phyloP scores from a whole-genome alignment of 306 rosid species.

The Coriaria nepalensis region DNA sequence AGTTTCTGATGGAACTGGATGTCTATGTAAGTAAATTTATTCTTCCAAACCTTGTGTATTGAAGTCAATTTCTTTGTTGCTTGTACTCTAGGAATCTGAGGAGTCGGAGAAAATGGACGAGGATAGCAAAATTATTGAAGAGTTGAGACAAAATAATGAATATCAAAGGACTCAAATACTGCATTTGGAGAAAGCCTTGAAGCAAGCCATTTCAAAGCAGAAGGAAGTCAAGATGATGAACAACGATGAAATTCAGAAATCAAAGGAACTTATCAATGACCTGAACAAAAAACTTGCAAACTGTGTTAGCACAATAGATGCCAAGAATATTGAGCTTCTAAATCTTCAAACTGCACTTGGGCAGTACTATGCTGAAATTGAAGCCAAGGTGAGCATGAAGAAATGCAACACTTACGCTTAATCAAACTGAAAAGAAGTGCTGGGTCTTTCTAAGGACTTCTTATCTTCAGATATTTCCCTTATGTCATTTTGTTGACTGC shows the following conservation, averaged over 20 bases:
- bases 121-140: conserved; percentile 80
- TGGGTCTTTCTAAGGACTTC: conserved; percentile 1
- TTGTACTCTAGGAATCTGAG: conserved; percentile 63
- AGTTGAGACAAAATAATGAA: conserved; percentile 53
- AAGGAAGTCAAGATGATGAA: conserved; percentile 49
- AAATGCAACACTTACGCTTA: no score
- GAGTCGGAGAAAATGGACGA: conserved; percentile 97
- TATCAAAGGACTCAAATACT: conserved; percentile 43
- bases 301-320: conserved; percentile 56
- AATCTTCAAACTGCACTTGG: conserved; percentile 98
- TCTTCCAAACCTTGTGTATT: conserved; percentile 6
- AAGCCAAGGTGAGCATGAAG: conserved; percentile 53
- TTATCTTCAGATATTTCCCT: not conserved
- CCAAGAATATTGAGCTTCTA: conserved; percentile 69
- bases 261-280: conserved; percentile 58
- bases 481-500: conserved; percentile 9
- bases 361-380: conserved; percentile 96
- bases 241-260: conserved; percentile 45
- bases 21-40: not conserved
- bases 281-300: conserved; percentile 58
- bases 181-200: conserved; percentile 63
- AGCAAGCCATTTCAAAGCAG: conserved; percentile 53
- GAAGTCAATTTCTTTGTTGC: conserved; percentile 10
- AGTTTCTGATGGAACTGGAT: no score
- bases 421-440: conserved; percentile 10